phyloP scores from a whole-genome alignment of 306 rosid species.

The Styphnolobium japonicum region DNA sequence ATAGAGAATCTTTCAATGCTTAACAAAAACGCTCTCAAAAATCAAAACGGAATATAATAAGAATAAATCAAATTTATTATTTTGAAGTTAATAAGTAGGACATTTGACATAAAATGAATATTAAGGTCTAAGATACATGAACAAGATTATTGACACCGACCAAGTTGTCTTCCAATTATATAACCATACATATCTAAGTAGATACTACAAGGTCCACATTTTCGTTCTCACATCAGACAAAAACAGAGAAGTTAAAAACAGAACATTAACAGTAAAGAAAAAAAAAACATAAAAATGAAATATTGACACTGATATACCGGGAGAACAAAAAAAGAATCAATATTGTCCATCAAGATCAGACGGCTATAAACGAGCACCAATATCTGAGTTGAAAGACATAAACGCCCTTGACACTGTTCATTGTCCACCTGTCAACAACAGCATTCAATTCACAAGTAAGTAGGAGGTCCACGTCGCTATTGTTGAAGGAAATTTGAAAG shows the following conservation, averaged over 20 bases:
- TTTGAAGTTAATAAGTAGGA: not conserved
- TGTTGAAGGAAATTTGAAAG: not conserved
- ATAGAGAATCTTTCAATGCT: not conserved
- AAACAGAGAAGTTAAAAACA: not conserved
- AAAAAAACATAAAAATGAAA: no score
- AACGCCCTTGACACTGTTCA: not conserved
- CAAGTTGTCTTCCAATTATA: not conserved
- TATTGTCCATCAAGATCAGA: conserved; percentile 13
- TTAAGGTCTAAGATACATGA: not conserved
- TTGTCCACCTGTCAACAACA: conserved; percentile 37
- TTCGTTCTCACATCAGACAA: conserved; percentile 6
- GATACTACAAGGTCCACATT: not conserved
- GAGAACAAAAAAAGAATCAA: not conserved
- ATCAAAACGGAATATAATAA: not conserved
- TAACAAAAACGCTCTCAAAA: not conserved
- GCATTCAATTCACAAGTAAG: not conserved
- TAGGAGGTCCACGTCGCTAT: not conserved
- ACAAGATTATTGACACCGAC: not conserved
- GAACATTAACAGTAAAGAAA: no score
- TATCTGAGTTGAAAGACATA: not conserved
- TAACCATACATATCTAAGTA: not conserved
- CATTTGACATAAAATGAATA: not conserved
- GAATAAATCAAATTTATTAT: not conserved
- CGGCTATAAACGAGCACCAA: conserved; percentile 3
- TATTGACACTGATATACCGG: not conserved